Conservation (phyloP, 2,329 filamentous ascomycete species). For the Neofusicoccum kwambonambiense region DNA sequence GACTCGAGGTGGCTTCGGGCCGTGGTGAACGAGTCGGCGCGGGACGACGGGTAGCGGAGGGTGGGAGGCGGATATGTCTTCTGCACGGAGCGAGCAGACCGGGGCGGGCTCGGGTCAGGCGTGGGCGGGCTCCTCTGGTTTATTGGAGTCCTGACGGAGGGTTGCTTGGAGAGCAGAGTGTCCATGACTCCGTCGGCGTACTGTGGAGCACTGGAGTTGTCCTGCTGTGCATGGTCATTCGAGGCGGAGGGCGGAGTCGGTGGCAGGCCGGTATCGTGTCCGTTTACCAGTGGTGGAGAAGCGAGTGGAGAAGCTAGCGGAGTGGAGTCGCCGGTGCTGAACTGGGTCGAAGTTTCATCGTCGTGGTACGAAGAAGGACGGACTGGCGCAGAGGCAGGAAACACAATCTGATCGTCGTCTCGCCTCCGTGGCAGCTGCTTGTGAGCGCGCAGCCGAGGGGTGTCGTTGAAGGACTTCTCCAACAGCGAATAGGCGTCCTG, state of each 20-base stretch:
- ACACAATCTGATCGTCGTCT: slow-evolving; percentile 28
- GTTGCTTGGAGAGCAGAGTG: slow-evolving; percentile 39
- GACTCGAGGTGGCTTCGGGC: slow-evolving; percentile 43
- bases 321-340: slow-evolving; percentile 25
- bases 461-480: slow-evolving; percentile 31
- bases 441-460: slow-evolving; percentile 28
- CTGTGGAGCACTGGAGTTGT: slow-evolving; percentile 28
- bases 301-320: slow-evolving; percentile 30
- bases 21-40: slow-evolving; percentile 48
- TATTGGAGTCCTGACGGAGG: slow-evolving; percentile 42
- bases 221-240: slow-evolving; percentile 29
- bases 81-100: slow-evolving; percentile 22
- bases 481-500: slow-evolving; percentile 30
- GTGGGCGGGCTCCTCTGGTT: slow-evolving; percentile 41
- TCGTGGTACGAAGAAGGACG: slow-evolving; percentile 23
- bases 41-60: slow-evolving; percentile 40
- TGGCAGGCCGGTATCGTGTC: slow-evolving; percentile 40
- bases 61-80: slow-evolving; percentile 23
- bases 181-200: slow-evolving; percentile 41
- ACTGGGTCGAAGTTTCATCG: slow-evolving; percentile 29
- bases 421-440: slow-evolving; percentile 29
- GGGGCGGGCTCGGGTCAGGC: slow-evolving; percentile 38
- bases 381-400: slow-evolving; percentile 27
- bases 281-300: slow-evolving; percentile 21
- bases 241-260: slow-evolving; percentile 46